Evolutionary conservation across 2,329 filamentous ascomycete species (phyloP).

Genomic region (Colletotrichum liriopes): DNA sequence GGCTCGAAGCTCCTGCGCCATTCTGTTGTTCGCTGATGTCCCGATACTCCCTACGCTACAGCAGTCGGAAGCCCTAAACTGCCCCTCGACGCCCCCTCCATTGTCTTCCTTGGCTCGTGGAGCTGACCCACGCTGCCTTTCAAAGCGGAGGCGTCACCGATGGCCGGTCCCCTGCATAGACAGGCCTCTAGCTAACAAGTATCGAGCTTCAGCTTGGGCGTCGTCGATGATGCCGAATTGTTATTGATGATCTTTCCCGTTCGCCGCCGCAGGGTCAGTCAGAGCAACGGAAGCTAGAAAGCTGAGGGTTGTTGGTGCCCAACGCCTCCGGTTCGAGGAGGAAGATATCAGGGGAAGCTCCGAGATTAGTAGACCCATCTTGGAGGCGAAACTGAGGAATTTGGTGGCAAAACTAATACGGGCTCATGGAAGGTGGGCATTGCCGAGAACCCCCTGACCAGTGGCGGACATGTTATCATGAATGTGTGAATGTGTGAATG

Average conservation of each 20-base stretch:
- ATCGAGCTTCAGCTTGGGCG: neutral
- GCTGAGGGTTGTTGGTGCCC: neutral
- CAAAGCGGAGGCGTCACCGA: neutral
- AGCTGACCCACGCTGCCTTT: constrained; percentile 31
- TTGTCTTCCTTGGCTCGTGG: neutral
- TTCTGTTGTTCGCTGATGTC: neutral
- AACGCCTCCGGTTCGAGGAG: neutral
- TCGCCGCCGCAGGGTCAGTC: too few relatives aligned
- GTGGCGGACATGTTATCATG: neutral
- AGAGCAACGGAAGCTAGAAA: neutral
- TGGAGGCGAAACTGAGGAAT: neutral
- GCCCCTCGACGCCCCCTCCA: neutral
- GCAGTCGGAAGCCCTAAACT: neutral
- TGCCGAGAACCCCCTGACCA: neutral
- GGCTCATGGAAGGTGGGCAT: neutral
- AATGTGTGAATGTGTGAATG: neutral
- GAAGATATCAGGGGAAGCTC: neutral
- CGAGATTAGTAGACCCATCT: constrained; percentile 13
- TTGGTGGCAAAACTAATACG: neutral
- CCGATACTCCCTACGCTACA: neutral
- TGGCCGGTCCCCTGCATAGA: neutral
- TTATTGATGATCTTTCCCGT: neutral
- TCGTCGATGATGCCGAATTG: neutral
- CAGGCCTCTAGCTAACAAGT: neutral
- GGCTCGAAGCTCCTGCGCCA: neutral